phyloP scores from a whole-genome alignment of 176 grass and related monocot species.

The Oryza glumipatula region DNA sequence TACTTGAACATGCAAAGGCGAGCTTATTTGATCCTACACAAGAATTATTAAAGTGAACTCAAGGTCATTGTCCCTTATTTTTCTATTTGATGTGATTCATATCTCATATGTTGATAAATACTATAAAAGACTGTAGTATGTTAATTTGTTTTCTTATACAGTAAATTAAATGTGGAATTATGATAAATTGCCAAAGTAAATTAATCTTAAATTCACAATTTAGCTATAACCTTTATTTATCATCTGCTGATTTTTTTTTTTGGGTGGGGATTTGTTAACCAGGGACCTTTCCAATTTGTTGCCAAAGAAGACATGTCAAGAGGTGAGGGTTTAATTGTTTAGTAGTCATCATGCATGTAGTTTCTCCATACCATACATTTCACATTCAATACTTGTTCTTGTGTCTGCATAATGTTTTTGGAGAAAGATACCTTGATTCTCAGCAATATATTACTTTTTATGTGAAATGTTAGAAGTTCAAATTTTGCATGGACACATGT shows the following conservation, averaged over 20 bases:
- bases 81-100: constrained; percentile 16
- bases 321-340: constrained; percentile 34
- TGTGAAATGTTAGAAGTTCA: constrained; percentile 13
- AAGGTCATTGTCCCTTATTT: background rate
- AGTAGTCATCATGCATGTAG: constrained; percentile 6
- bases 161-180: background rate
- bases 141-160: background rate
- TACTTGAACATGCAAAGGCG: background rate
- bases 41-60: constrained; percentile 17
- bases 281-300: constrained; percentile 57
- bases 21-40: background rate
- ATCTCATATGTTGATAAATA: constrained; percentile 1
- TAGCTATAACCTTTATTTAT: background rate
- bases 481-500: constrained; percentile 3
- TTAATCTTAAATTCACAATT: constrained; percentile 24
- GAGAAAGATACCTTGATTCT: background rate
- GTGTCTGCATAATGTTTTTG: constrained; percentile 11
- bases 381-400: constrained; percentile 6
- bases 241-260: constrained; percentile 30
- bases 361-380: constrained; percentile 22
- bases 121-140: background rate
- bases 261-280: background rate
- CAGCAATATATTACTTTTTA: background rate
- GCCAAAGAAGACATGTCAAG: constrained; percentile 38
- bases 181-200: constrained; percentile 13